Percentiles rank a stretch among this genome's conserved stretches.
Evolutionary conservation across 2,329 filamentous ascomycete species (phyloP).

Genomic region (Cladosporium sp.): DNA sequence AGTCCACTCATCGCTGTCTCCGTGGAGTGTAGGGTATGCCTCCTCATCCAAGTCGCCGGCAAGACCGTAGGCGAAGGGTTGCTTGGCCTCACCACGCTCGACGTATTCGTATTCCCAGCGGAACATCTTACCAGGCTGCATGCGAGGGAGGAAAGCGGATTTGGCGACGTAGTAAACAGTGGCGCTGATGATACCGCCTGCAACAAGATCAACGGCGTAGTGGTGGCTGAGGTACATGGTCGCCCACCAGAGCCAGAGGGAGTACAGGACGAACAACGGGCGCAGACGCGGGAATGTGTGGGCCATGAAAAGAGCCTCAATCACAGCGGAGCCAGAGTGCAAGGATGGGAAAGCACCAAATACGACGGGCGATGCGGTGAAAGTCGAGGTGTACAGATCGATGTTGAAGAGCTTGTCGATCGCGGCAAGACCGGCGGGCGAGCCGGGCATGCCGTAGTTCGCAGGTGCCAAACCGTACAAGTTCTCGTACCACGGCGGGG

Average conservation of each 20-base stretch:
- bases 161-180: slow-evolving; percentile 81
- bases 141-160: slow-evolving; percentile 75
- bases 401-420: slow-evolving; percentile 89
- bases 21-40: slow-evolving; percentile 46
- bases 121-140: slow-evolving; percentile 81
- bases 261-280: slow-evolving; percentile 78
- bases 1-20: slow-evolving; percentile 85
- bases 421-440: slow-evolving; percentile 83
- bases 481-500: slow-evolving; percentile 96
- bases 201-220: slow-evolving; percentile 91
- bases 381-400: slow-evolving; percentile 89
- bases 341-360: slow-evolving; percentile 95
- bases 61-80: slow-evolving; percentile 55
- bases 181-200: slow-evolving; percentile 65
- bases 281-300: slow-evolving; percentile 85
- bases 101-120: slow-evolving; percentile 96
- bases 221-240: slow-evolving; percentile 98
- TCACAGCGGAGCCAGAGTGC: slow-evolving; percentile 84
- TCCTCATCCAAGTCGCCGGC: slow-evolving; percentile 56
- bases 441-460: slow-evolving; percentile 87
- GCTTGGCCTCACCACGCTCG: slow-evolving; percentile 70
- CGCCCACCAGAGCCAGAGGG: slow-evolving; percentile 95
- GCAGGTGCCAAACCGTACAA: slow-evolving; percentile 86
- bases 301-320: slow-evolving; percentile 90
- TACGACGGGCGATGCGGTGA: slow-evolving; percentile 85